These are phyloP conservation scores for Trichoderma lentiforme DNA, from an alignment of 2,329 filamentous ascomycete species.

Conservation along the genomic window DNA sequence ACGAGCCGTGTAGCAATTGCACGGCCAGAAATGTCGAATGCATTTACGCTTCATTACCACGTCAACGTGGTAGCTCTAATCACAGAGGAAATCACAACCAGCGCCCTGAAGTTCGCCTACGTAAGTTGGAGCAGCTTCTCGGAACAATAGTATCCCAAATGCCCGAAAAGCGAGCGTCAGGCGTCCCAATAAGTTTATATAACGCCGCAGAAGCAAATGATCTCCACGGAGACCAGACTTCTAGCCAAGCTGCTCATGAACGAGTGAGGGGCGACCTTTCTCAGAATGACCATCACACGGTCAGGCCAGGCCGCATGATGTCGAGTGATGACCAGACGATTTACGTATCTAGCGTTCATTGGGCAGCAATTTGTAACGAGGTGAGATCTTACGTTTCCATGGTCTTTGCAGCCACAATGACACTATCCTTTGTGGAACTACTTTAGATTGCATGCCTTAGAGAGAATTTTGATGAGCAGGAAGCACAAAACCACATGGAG, in stretches of 20 bases:
- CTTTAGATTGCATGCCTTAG: neutral
- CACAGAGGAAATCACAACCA: neutral
- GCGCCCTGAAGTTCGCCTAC: neutral
- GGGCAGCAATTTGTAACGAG: neutral
- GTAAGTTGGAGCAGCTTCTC: neutral
- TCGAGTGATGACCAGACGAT: neutral
- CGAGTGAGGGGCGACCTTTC: neutral
- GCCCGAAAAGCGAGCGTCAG: neutral
- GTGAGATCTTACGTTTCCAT: neutral
- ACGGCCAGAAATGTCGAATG: neutral
- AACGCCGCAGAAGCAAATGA: neutral
- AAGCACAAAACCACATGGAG: neutral
- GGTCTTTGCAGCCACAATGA: neutral
- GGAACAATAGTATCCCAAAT: neutral
- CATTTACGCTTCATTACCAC: neutral
- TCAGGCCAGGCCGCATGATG: neutral
- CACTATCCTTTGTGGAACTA: neutral
- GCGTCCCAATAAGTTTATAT: too few species aligned
- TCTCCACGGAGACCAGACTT: neutral
- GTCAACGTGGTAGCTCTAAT: neutral
- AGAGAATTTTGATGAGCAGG: neutral
- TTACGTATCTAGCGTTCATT: neutral
- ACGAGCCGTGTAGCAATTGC: neutral
- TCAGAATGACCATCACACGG: neutral
- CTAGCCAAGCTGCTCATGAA: neutral